Evolutionary conservation across 805 yeast species (phyloP).

Genomic region (Starmerella sp.): DNA sequence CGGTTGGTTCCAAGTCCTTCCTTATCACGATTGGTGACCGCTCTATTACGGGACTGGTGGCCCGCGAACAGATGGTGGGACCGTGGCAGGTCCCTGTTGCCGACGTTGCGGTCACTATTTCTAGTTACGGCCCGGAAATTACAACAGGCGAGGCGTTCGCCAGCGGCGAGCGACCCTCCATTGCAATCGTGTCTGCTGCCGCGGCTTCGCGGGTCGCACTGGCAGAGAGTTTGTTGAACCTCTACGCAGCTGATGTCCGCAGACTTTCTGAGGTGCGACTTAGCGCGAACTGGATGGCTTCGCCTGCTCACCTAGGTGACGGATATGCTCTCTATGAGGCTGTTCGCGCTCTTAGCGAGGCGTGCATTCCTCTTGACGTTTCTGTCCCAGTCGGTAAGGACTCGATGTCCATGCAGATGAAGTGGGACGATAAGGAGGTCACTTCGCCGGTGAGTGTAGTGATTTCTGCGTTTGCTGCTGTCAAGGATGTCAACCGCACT

Average conservation of each 20-base stretch:
- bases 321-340: slow-evolving; percentile 93
- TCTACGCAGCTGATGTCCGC: slow-evolving; percentile 80
- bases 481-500: slow-evolving; percentile 68
- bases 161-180: slow-evolving; percentile 89
- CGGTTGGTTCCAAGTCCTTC: slow-evolving; percentile 92
- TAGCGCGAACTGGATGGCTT: slow-evolving; percentile 99
- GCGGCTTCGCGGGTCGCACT: slow-evolving; percentile 93
- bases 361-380: slow-evolving; percentile 86
- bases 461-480: slow-evolving; percentile 86
- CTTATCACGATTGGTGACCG: slow-evolving; percentile 97
- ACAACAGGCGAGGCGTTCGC: slow-evolving; percentile 96
- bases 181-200: slow-evolving; percentile 76
- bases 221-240: slow-evolving; percentile 83
- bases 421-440: slow-evolving; percentile 77
- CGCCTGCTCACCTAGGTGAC: slow-evolving; percentile 90
- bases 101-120: slow-evolving; percentile 91
- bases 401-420: slow-evolving; percentile 98
- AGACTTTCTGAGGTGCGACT: slow-evolving; percentile 64
- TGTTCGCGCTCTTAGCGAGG: slow-evolving; percentile 90
- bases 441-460: slow-evolving; percentile 90
- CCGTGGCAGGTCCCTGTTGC: slow-evolving; percentile 99
- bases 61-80: slow-evolving; percentile 97
- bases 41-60: slow-evolving; percentile 91
- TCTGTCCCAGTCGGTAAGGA: slow-evolving; percentile 98
- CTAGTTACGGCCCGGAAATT: slow-evolving; percentile 68